Evolutionary conservation across 148 eudicot genomes (phyloP).

Genomic region (Rheum nobile): DNA sequence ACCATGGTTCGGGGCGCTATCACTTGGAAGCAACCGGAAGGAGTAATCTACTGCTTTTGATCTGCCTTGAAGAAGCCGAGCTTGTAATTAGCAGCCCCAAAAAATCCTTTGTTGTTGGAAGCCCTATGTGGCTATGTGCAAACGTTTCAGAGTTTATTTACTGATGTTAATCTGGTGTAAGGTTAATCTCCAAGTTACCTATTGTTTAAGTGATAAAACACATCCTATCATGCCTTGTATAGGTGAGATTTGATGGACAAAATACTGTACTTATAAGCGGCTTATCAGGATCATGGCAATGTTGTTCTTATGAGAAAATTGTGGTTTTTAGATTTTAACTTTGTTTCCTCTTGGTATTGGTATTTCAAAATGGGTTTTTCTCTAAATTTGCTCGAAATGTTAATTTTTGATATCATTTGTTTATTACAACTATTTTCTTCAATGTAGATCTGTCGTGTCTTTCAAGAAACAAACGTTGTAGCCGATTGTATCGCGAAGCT

Average conservation of each 20-base stretch:
- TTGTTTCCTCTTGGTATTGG: too few species aligned
- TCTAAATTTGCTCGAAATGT: too few species aligned
- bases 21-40: neutral
- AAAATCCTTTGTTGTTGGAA: neutral
- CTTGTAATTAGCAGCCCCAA: neutral
- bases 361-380: too few species aligned
- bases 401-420: too few species aligned
- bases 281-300: neutral
- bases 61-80: neutral
- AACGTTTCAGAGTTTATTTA: neutral
- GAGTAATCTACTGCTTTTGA: neutral
- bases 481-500: too few species aligned
- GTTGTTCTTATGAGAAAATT: neutral
- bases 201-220: neutral
- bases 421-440: too few species aligned
- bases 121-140: neutral
- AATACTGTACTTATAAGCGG: neutral
- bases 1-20: neutral
- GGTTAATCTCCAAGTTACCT: neutral
- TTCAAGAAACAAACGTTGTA: too few species aligned
- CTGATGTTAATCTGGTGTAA: neutral
- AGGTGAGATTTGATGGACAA: neutral
- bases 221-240: neutral
- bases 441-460: too few species aligned
- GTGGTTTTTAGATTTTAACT: too few species aligned